A percentile compares a stretch with the other conserved stretches of the same genome.
Conservation (phyloP, 2,329 filamentous ascomycete species). For the Rutstroemia sp. region DNA sequence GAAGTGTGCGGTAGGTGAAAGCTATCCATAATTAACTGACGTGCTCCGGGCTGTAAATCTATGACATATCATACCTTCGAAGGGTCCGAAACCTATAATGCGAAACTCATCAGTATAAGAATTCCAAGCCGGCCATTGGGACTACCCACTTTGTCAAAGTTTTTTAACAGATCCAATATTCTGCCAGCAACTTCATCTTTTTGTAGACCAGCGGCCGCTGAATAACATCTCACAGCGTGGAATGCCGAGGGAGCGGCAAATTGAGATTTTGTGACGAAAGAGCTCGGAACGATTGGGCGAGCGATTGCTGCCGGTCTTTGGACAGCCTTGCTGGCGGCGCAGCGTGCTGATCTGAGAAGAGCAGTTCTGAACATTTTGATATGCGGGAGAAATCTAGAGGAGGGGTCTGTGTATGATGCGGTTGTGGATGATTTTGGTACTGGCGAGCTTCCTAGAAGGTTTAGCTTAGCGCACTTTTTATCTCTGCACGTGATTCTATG, state of each 20-base stretch:
- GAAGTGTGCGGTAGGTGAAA: constrained; percentile 81
- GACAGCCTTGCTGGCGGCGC: constrained; percentile 40
- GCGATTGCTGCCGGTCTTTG: constrained; percentile 46
- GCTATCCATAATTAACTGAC: constrained; percentile 44
- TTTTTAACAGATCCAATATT: constrained; percentile 87
- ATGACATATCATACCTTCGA: constrained; percentile 44
- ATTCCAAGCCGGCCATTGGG: background rate
- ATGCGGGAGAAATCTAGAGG: constrained; percentile 15
- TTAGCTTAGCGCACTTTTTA: constrained; percentile 14
- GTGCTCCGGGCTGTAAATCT: background rate
- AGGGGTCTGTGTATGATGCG: constrained; percentile 7
- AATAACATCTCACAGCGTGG: constrained; percentile 76
- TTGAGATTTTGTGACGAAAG: constrained; percentile 55
- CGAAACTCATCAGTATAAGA: constrained; percentile 18
- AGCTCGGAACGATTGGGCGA: constrained; percentile 50
- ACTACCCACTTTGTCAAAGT: constrained; percentile 84
- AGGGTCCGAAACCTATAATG: constrained; percentile 56
- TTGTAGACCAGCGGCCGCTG: constrained; percentile 68
- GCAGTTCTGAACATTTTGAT: constrained; percentile 82
- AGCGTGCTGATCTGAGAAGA: constrained; percentile 67
- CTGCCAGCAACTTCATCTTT: constrained; percentile 84
- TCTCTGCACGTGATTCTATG: background rate
- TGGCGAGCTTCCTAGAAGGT: constrained; percentile 5
- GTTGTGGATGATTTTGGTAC: constrained; percentile 1
- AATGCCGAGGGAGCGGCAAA: constrained; percentile 58